Evolutionary conservation across 768 basidiomycete species (phyloP), one percentile per base, ranked within the genome.

Genomic region (Kockovaella imperatae): DNA sequence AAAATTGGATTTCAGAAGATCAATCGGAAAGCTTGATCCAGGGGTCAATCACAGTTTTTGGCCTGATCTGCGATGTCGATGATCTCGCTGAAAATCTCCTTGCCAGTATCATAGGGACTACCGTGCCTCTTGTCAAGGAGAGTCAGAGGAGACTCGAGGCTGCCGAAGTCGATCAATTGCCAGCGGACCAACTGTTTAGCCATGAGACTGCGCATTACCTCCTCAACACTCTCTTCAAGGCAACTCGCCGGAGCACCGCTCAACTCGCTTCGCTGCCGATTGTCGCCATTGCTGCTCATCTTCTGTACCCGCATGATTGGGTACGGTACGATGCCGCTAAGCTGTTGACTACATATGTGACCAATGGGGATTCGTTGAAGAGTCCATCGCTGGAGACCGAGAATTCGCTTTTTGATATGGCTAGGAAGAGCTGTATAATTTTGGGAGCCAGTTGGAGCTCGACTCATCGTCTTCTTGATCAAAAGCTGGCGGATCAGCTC

Each of bases 231-330:
- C 64, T 81, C 28, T 20, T 60, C 15, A 77, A 75, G 24, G 42
- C 53, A 14, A 5, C 34, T 7, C 38, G 30, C 6, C 11, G 23
- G 4, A 25, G 46, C 11, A 13, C 36, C 3, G 31, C 42, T 11
- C 25, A 35, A 15, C 34, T 61, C 13, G 54, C 56, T 3, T 93
- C 90, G 89, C 57, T n/a, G n/a, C n/a, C n/a, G n/a, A n/a, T n/a
- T n/a, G n/a, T 72, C 8, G 62, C 75, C 1, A 75, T 95, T 34
- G 74, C 79, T 20, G 58, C 74, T 0, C 82, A 85, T 59, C 78
- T 96, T 3, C 75, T 84, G 2, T 96, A 83, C 73, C 90, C 91
- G 4, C 95, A 99, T 68, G 80, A 87, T 3, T 96, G 91, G 93
- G 89, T 95, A 0, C 83, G 91, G 34, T 81, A 80, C 4, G 84